Evolutionary conservation across 2,329 filamentous ascomycete species (phyloP), one percentile per base, ranked within the genome.

Genomic region (Aureobasidium sp.): DNA sequence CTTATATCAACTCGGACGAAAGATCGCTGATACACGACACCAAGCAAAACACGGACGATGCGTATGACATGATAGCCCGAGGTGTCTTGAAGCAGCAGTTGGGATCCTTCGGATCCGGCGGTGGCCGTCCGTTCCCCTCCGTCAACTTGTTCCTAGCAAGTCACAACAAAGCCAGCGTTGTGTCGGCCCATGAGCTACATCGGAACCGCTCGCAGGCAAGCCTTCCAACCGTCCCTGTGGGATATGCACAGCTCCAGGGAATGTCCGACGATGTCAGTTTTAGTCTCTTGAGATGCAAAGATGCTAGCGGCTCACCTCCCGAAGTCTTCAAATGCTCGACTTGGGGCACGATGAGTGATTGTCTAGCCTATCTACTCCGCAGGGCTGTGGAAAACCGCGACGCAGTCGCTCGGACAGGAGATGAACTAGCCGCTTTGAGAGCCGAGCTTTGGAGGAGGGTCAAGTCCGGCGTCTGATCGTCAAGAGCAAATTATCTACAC

Each of bases 1-100:
- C 80, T 13, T 82, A 83, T 65, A 77, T 83, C 62, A 74, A 75
- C 62, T 78, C 74, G 21, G 81, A 82, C 61, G 71, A 62, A n/a
- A 54, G 68, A 21, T 62, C 64, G 9, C 44, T 62, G n/a, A 70
- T 70, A 27, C 67, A 69, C 37, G 66, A 69, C 42, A 69, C 67
- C 10, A 70, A 70, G 54, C 63, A 63, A n/a, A 64, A 69, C 34
- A 70, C 68, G 3, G 67, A 70, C 47, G 62, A 61, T 11, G 67
- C 63, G 2, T 70, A 69, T 62, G 66, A 70, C 55, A 62, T 61
- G n/a, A 67, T 69, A 30, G 67, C 65, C 4, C 64, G 55, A 0
- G 66, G 67, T 37, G 62, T 67, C 5, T 63, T 70, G 5, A 61
- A 54, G 15, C 64, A 65, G 45, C 64, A 62, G 21, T 64, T 67